These are phyloP conservation scores for Hydrangea macrophylla DNA, from an alignment of 148 eudicot genomes.

Conservation along the genomic window DNA sequence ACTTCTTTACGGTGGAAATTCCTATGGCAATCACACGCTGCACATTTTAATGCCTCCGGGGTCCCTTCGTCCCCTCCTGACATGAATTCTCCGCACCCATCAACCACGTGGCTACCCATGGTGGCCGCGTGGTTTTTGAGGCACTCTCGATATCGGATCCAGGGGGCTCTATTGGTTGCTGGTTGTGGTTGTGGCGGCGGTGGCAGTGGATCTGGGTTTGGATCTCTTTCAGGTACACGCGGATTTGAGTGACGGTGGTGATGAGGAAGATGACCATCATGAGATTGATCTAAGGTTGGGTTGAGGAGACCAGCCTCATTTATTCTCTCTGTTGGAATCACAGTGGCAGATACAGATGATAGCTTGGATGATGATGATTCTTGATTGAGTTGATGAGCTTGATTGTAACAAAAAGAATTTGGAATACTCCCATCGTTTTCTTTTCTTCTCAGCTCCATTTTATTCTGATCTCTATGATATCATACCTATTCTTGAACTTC, in stretches of 20 bases:
- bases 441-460: conserved; percentile 29
- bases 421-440: conserved; percentile 14
- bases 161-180: too few species aligned
- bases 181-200: not conserved
- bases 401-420: conserved; percentile 1
- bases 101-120: conserved; percentile 64
- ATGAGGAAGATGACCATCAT: not conserved
- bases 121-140: conserved; percentile 74
- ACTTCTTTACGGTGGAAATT: conserved; percentile 70
- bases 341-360: not conserved
- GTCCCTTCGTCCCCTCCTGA: conserved; percentile 55
- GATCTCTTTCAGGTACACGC: not conserved
- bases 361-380: conserved; percentile 14
- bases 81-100: conserved; percentile 95
- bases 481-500: too few species aligned
- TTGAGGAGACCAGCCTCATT: conserved; percentile 9
- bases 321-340: conserved; percentile 13
- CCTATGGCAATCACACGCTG: conserved; percentile 91
- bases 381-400: conserved; percentile 13
- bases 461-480: not conserved
- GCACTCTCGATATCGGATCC: conserved; percentile 55
- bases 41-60: conserved; percentile 51
- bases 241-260: not conserved
- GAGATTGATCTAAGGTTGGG: conserved; percentile 27
- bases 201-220: not conserved